phyloP scores from a whole-genome alignment of 805 yeast species.

The Pichia manshurica region DNA sequence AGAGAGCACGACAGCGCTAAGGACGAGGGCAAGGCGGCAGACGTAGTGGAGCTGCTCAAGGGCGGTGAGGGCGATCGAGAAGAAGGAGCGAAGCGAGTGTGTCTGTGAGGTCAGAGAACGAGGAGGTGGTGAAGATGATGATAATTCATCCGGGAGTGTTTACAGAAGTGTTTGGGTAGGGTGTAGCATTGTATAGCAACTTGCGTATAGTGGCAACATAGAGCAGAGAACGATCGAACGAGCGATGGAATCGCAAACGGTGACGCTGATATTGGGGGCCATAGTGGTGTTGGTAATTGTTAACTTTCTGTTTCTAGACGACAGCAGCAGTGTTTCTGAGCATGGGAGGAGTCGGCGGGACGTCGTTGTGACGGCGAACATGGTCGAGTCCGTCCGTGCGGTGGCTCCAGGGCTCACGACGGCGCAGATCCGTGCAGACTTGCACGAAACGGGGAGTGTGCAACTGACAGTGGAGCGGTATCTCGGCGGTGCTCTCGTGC shows the following conservation, averaged over 20 bases:
- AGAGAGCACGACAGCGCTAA: neutral
- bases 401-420: constrained; percentile 68
- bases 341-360: neutral
- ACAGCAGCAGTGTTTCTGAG: neutral
- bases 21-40: neutral
- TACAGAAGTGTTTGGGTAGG: constrained; percentile 42
- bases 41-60: neutral
- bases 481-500: constrained; percentile 37
- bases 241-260: constrained; percentile 25
- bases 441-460: constrained; percentile 73
- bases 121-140: constrained; percentile 41
- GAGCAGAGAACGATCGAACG: neutral
- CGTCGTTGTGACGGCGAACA: constrained; percentile 44
- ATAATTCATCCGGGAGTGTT: constrained; percentile 45
- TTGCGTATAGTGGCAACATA: neutral
- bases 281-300: constrained; percentile 52
- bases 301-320: constrained; percentile 55
- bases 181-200: no score
- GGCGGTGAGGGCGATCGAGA: constrained; percentile 1
- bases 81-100: constrained; percentile 12
- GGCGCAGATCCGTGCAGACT: constrained; percentile 67
- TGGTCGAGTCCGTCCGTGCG: constrained; percentile 82
- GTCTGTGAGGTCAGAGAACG: constrained; percentile 24
- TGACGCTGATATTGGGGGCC: constrained; percentile 43
- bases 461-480: constrained; percentile 72